Base-by-base conservation (phyloP, 257 asterid genomes). In the Solanum ossicruentum region DNA sequence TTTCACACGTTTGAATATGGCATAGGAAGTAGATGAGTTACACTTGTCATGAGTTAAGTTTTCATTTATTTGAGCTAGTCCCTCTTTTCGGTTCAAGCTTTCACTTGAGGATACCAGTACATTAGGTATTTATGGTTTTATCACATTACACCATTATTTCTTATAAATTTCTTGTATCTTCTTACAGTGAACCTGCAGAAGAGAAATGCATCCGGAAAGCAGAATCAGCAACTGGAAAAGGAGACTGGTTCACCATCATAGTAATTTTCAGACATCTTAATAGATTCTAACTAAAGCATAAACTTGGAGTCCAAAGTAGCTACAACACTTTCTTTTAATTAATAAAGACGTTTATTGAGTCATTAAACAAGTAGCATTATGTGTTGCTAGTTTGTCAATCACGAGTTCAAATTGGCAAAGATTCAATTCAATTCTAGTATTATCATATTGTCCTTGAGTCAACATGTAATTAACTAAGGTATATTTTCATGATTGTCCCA, bases 241-340 rank as follows among this genome's bases (percentile, higher is more conserved):
- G 86, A 87, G 91, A 88, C 83, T 89, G 90, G 92, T 86, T 91
- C 47, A 88, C 93, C 82, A 89, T 89, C 83, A 89, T 91, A 75
- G 93, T 91, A 91, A 89, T 84, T 79, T 52, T 41, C 26, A 3
- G 15, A 47, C 10, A 32, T 39, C 45, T 66, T 11, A 66, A 13
- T 66, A 45, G n/a, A 7, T 66, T 28, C 32, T 66, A 28, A 28
- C 45, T 66, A 66, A 28, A 7, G 3, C n/a, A 15, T 26, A 26
- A 36, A 36, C 28, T 28, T 66, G 45, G 45, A 66, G 20, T 66
- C 45, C 47, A 66, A 28, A 66, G 73, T 15, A 28, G 73, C 73
- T 13, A 66, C 12, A 28, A 66, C 17, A 21, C 57, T 52, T 57
- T 6, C 3, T 65, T 65, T 65, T 65, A 43, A 13, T 28, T 23